Conservation (phyloP, 2,329 filamentous ascomycete genomes). For the Tolypocladium amazonense region DNA sequence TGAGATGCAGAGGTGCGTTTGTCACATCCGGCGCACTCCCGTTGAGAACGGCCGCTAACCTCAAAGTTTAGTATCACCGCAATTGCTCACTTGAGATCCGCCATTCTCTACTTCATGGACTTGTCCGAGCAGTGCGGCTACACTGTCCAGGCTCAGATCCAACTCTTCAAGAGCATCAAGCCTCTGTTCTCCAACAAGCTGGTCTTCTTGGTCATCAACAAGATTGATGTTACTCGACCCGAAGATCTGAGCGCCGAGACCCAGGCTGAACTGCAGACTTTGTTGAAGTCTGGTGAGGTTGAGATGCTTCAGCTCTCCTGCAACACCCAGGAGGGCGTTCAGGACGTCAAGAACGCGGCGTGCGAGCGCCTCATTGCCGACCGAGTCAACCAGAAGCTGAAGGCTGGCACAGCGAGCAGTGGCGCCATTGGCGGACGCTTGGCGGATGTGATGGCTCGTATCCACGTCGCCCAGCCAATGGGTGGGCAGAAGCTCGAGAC, state of each 20-base stretch:
- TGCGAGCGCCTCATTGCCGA: conserved; percentile 90
- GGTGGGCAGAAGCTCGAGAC: conserved; percentile 68
- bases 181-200: conserved; percentile 96
- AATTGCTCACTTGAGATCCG: conserved; percentile 89
- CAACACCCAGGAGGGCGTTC: conserved; percentile 88
- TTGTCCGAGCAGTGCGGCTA: conserved; percentile 95
- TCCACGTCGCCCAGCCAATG: conserved; percentile 93
- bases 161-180: conserved; percentile 93
- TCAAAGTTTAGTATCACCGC: conserved; percentile 64
- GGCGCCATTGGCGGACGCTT: conserved; percentile 72
- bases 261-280: conserved; percentile 64
- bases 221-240: conserved; percentile 84
- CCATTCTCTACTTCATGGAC: conserved; percentile 98
- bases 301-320: conserved; percentile 91
- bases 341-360: conserved; percentile 87
- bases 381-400: conserved; percentile 89
- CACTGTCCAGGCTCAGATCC: conserved; percentile 83
- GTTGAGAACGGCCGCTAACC: not conserved
- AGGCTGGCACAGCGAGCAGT: conserved; percentile 71
- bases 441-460: conserved; percentile 82
- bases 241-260: conserved; percentile 76
- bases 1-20: conserved; percentile 66
- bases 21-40: not conserved
- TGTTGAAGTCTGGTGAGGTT: conserved; percentile 80
- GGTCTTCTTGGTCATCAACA: conserved; percentile 95